Base-by-base conservation (phyloP, 1,139 yeast genomes). In the Casaregolazyma lundiana region DNA sequence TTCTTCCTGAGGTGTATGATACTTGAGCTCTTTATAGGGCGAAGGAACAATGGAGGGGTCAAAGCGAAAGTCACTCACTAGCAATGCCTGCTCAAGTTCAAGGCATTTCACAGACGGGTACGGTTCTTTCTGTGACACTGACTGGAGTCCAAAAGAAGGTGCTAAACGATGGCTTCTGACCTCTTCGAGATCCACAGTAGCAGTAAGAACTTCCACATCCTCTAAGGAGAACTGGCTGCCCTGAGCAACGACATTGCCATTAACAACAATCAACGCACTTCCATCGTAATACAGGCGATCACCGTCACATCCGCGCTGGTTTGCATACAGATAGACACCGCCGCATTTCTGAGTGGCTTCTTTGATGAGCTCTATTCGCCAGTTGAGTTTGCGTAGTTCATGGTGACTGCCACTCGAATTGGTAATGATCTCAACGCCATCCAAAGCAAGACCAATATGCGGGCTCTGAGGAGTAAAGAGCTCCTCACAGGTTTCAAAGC, bases 291-390 rank as follows among this genome's bases (percentile, higher is more conserved):
- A 92, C 45, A 92, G 69, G 50, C 99, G 76, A 63, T 94, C 99
- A 54, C 99, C 99, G 65, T 94, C 99, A 65, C 99, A 92, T 5
- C 99, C 99, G 53, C 84, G 82, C 67, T 94, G 99, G 64, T 92
- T 92, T 18, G 98, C 80, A 61, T 92, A 92, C 46, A 92, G 71
- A 60, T 92, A 92, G 22, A 92, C 80, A 35, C 99, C 99, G 39
- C 99, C 99, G 63, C 97, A 89, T 65, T 92, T 89, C 49, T 87
- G 78, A 3, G 97, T 89, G 1, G 98, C 98, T 63, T 86, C 96
- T 24, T 81, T 78, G 56, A 92, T 94, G 59, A 94, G 75, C 48
- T 84, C 78, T 69, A 92, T 71, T 57, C 99, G 75, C 4, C 89
- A 83, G 65, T 90, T 80, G 55, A 92, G 74, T 63, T 92, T 92